Base-by-base conservation (phyloP, 2,329 filamentous ascomycete genomes). In the Sporothrix pseudoabietina region DNA sequence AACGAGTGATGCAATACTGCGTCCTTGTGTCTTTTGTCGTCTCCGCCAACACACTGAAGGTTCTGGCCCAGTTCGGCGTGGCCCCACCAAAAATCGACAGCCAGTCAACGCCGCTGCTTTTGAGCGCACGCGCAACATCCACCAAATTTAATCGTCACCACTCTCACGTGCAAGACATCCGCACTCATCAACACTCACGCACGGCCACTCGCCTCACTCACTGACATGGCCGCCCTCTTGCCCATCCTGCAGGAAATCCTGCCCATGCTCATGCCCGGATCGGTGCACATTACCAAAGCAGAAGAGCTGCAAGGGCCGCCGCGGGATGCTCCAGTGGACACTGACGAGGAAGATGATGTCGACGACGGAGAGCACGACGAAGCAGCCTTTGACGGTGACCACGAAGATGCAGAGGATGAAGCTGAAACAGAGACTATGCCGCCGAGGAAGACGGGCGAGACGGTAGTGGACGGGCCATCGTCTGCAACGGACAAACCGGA, bases 241-340 rank as follows among this genome's bases (percentile, higher is more conserved):
- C 86, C 87, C 39, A 79, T 89, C 74, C 82, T 89, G 71, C 85
- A 86, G 75, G 87, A 89, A 76, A 81, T 89, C 68, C 80, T 89
- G 68, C 87, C 87, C 74, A 89, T 90, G 84, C 85, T 89, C 73
- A 81, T 89, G 78, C 87, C 87, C 2, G 82, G 84, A 3, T 80
- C 83, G n/a, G 86, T 91, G n/a, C 84, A 88, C 71, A 82, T 91
- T 73, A 87, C 86, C 44, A 84, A 83, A 75, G 82, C 84, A 49
- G 78, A 80, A 61, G 82, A 85, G 47, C 41, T 66, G n/a, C 61
- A 61, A 19, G 71, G 59, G 22, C 69, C 52, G 41, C 52, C 68
- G 12, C 41, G 35, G 32, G 35, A 39, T 16, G 44, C 52, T n/a
- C 30, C 35, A 35, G 59, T 41, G 12, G 69, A 32, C 26, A 35